Conservation (phyloP, 139 green algal species). For the Chlamydomonas sphaeroides region DNA sequence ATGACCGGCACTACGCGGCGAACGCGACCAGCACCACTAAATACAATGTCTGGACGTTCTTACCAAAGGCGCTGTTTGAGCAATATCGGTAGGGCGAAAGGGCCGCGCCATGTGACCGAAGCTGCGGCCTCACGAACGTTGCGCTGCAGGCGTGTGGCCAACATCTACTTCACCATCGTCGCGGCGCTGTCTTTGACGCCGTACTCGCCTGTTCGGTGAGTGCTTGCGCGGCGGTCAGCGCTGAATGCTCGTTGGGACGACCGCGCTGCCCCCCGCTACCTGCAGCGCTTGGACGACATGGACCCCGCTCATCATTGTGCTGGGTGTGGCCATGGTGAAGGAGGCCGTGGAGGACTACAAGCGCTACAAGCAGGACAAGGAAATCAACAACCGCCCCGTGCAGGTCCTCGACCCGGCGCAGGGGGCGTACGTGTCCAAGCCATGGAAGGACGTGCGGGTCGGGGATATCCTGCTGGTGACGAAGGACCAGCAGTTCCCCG, state of each 20-base stretch:
- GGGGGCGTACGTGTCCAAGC: constrained; percentile 34
- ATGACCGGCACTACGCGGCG: constrained; percentile 39
- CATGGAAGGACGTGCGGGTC: constrained; percentile 73
- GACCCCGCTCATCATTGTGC: constrained; percentile 75
- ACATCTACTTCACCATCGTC: constrained; percentile 84
- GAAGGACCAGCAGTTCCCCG: constrained; percentile 80
- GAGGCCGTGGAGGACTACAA: constrained; percentile 83
- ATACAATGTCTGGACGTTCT: constrained; percentile 76
- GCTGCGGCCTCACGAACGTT: no score
- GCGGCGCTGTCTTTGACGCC: constrained; percentile 75
- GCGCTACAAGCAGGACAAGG: constrained; percentile 74
- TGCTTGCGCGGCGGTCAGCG: neutral
- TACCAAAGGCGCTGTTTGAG: constrained; percentile 78
- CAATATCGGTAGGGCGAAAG: constrained; percentile 61
- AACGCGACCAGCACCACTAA: constrained; percentile 78
- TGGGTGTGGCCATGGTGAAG: constrained; percentile 83
- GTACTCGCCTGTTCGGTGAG: constrained; percentile 64
- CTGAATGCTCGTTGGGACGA: neutral
- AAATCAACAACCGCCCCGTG: constrained; percentile 77
- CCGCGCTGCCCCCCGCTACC: neutral
- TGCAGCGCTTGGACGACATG: constrained; percentile 68
- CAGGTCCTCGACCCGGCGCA: constrained; percentile 57
- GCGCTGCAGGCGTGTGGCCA: constrained; percentile 72
- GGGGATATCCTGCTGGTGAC: constrained; percentile 72
- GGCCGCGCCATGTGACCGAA: neutral